Evolutionary conservation across 2,329 filamentous ascomycete genomes (phyloP), one percentile per base, ranked within the genome.

Genomic region (Curvularia hawaiiensis): DNA sequence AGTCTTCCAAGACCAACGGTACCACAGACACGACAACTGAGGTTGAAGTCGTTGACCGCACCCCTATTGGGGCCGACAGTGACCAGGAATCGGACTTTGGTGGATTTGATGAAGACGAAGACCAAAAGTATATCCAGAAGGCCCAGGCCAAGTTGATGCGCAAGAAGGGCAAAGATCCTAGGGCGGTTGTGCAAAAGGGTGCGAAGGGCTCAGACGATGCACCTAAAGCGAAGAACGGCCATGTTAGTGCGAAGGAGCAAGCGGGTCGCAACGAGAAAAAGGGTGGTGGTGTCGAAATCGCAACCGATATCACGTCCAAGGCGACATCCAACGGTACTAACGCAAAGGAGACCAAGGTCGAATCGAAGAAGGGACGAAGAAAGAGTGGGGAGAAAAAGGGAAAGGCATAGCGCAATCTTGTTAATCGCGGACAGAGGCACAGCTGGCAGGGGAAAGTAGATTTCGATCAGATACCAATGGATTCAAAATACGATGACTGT

Each of bases 11-110:
- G 47, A 18, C 78, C 53, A 77, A 77, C 49, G 73, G 67, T 2
- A 39, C 50, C 75, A 82, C 35, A 73, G 79, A 38, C 79, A 80
- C 47, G 81, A 83, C 61, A 41, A 41, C 58, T 0, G 64, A 75
- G n/a, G 68, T 73, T 45, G 71, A 80, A 41, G 75, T 85, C 54
- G 75, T 89, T 18, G 90, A 95, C 75, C 90, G 86, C 80, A 86
- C 88, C 1, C 90, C 90, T 12, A 87, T 92, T 55, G 73, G 79
- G 12, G 78, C 79, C 10, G 74, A 76, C 7, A 77, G 72, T 12
- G 65, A 66, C n/a, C 68, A 70, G 43, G 71, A 75, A 18, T 76
- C 69, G 3, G 79, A 76, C 55, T 83, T 83, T 74, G 81, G 79
- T 31, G 80, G 78, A 28, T 83, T 77, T 56, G 80, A 83, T 48